Conservation (phyloP, 768 basidiomycete genomes). For the Phylloporus arenicola region DNA sequence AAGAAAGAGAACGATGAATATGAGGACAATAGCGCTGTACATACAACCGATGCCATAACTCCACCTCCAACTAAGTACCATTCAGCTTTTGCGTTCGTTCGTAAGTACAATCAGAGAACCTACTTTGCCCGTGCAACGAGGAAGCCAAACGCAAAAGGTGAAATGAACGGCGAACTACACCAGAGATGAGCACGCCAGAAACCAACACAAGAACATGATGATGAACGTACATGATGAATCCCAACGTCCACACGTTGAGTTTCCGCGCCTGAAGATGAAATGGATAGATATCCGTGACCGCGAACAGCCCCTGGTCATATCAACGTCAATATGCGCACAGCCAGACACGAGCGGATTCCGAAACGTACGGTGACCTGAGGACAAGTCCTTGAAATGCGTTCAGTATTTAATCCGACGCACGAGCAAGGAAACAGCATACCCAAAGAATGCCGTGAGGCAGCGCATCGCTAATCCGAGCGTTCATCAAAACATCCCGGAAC, state of each 20-base stretch:
- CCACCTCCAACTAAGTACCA: slow-evolving; percentile 39
- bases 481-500: neutral
- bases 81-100: neutral
- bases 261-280: slow-evolving; percentile 51
- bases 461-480: slow-evolving; percentile 22
- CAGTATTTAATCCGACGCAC: neutral
- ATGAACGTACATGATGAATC: slow-evolving; percentile 48
- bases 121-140: slow-evolving; percentile 25
- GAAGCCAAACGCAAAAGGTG: slow-evolving; percentile 29
- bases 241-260: slow-evolving; percentile 50
- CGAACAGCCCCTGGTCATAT: slow-evolving; percentile 35
- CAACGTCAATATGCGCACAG: neutral
- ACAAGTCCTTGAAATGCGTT: slow-evolving; percentile 34
- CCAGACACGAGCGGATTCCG: neutral
- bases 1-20: slow-evolving; percentile 41
- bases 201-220: slow-evolving; percentile 28
- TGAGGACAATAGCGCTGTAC: slow-evolving; percentile 42
- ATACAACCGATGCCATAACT: slow-evolving; percentile 49
- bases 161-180: slow-evolving; percentile 28
- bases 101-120: neutral
- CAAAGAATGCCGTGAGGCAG: slow-evolving; percentile 30
- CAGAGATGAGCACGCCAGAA: slow-evolving; percentile 19
- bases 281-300: slow-evolving; percentile 47
- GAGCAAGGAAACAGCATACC: slow-evolving; percentile 13
- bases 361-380: slow-evolving; percentile 43